Conservation (phyloP, 306 rosid genomes). For the Vigna reflexopilosa region DNA sequence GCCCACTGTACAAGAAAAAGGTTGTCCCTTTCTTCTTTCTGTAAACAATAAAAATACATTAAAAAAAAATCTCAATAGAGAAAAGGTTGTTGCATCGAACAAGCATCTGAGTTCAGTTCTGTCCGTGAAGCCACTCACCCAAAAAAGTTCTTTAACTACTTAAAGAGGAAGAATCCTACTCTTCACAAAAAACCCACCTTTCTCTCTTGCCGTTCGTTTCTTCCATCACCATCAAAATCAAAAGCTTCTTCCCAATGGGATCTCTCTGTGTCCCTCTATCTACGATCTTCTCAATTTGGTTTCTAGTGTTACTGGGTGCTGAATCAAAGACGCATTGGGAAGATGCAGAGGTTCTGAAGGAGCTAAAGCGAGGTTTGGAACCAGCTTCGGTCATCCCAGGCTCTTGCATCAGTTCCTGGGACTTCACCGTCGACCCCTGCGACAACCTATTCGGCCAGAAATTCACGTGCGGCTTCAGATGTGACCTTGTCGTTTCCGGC, state of each 20-base stretch:
- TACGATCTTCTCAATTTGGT: slow-evolving; percentile 12
- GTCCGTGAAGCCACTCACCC: slow-evolving; percentile 54
- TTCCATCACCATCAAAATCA: slow-evolving; percentile 3
- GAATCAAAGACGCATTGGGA: slow-evolving; percentile 66
- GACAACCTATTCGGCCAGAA: slow-evolving; percentile 69
- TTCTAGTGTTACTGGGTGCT: not conserved
- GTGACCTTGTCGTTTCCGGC: slow-evolving; percentile 63
- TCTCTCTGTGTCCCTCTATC: slow-evolving; percentile 17
- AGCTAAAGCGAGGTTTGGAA: slow-evolving; percentile 56
- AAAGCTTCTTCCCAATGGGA: slow-evolving; percentile 48
- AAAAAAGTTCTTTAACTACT: slow-evolving; percentile 41
- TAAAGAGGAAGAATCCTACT: slow-evolving; percentile 11
- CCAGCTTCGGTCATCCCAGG: slow-evolving; percentile 60
- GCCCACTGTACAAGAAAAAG: not conserved
- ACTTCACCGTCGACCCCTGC: slow-evolving; percentile 81
- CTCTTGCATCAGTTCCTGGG: slow-evolving; percentile 78
- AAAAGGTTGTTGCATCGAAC: not conserved
- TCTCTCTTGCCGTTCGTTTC: not conserved
- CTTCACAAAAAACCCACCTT: slow-evolving; percentile 8
- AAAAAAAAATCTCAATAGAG: not conserved
- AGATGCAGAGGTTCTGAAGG: slow-evolving; percentile 63
- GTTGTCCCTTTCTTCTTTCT: not conserved
- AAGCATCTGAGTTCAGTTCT: slow-evolving; percentile 34
- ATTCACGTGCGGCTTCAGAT: slow-evolving; percentile 85
- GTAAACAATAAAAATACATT: not conserved